phyloP scores from a whole-genome alignment of 805 yeast genomes.

The Komagataella pseudopastoris region DNA sequence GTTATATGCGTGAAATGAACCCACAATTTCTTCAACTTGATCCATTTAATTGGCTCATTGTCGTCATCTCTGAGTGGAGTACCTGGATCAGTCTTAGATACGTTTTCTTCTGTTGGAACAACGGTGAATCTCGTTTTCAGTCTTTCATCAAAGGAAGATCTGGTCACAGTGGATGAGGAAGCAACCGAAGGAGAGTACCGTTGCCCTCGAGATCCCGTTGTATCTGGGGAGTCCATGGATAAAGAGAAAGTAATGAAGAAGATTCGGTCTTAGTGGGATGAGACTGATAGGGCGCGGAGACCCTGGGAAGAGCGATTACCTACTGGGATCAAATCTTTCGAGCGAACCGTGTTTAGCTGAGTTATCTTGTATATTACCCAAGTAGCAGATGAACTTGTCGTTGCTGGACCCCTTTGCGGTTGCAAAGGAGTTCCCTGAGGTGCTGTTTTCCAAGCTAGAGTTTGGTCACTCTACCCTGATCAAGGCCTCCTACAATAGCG shows the following conservation, averaged over 20 bases:
- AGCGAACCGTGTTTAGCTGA: too few species aligned
- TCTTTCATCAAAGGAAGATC: background rate
- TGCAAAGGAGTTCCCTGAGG: slow-evolving; percentile 84
- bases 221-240: background rate
- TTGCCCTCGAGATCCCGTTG: background rate
- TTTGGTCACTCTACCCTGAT: slow-evolving; percentile 58
- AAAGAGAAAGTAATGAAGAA: background rate
- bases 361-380: background rate
- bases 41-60: slow-evolving; percentile 13
- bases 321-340: too few species aligned
- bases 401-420: slow-evolving; percentile 85
- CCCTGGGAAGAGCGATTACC: background rate
- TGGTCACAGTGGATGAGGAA: background rate
- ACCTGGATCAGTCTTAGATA: background rate
- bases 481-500: slow-evolving; percentile 63
- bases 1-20: background rate
- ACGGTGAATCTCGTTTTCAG: background rate
- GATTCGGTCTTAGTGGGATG: background rate
- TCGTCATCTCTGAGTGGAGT: background rate
- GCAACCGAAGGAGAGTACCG: background rate
- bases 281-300: background rate
- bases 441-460: slow-evolving; percentile 55
- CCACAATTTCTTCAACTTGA: slow-evolving; percentile 11
- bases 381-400: slow-evolving; percentile 50
- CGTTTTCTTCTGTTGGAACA: background rate